Conservation (phyloP, 768 basidiomycete genomes). For the Candolleomyces aberdarensis region DNA sequence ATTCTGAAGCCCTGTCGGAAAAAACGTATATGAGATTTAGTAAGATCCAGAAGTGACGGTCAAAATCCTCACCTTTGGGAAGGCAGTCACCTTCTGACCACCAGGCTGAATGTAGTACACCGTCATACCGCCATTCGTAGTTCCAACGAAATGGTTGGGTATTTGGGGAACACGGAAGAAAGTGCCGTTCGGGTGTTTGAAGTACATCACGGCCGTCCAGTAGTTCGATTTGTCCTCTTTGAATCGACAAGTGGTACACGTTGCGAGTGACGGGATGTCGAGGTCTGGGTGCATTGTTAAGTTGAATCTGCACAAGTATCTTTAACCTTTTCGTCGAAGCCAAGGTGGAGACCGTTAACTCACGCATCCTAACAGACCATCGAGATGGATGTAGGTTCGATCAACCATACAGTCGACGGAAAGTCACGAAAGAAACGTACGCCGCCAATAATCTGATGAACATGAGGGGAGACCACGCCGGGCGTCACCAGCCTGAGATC, state of each 20-base stretch:
- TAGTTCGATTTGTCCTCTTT: constrained; percentile 5
- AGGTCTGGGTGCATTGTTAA: background rate
- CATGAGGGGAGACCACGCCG: background rate
- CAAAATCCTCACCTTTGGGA: background rate
- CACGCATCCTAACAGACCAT: background rate
- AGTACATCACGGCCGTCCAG: constrained; percentile 4
- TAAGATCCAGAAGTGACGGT: background rate
- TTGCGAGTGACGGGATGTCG: background rate
- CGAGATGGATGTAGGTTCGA: too few species aligned
- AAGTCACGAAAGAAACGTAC: background rate
- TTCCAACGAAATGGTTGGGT: background rate
- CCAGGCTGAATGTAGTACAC: constrained; percentile 3
- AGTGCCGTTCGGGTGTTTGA: constrained; percentile 1
- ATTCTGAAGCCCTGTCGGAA: background rate
- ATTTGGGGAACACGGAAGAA: background rate
- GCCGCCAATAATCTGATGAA: constrained; percentile 3
- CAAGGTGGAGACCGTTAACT: background rate
- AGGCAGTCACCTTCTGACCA: background rate
- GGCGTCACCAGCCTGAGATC: background rate
- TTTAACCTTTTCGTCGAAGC: background rate
- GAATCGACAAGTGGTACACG: background rate
- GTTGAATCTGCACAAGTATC: background rate
- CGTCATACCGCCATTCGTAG: constrained; percentile 1
- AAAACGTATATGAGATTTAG: background rate
- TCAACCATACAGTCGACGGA: background rate